phyloP scores from a whole-genome alignment of 768 basidiomycete genomes.

The Collybia mongolica region DNA sequence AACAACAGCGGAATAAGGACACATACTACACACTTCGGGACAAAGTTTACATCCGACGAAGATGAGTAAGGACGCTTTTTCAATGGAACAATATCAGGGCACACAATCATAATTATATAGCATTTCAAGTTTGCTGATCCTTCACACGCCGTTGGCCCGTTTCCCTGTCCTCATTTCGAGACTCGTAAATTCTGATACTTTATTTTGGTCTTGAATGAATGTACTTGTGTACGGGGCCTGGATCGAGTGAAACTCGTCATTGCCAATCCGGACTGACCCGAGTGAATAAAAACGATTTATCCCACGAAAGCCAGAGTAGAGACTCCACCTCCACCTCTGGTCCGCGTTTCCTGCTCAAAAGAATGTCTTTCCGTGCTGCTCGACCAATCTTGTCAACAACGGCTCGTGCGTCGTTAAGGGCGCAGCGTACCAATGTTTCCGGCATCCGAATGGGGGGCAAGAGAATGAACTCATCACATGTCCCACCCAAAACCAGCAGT shows the following conservation, averaged over 20 bases:
- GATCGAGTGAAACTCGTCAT: slow-evolving; percentile 11
- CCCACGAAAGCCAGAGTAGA: slow-evolving; percentile 14
- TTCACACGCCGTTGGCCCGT: background rate
- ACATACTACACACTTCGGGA: slow-evolving; percentile 5
- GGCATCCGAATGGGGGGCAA: slow-evolving; percentile 27
- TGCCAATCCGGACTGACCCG: slow-evolving; percentile 38
- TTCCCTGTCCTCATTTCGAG: background rate
- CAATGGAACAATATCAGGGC: too few species aligned
- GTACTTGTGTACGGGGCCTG: background rate
- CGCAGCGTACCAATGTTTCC: slow-evolving; percentile 11
- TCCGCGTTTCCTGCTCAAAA: background rate
- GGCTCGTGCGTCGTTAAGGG: slow-evolving; percentile 26
- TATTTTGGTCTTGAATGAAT: background rate
- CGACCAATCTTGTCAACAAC: slow-evolving; percentile 32
- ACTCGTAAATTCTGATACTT: background rate
- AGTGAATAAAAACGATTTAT: slow-evolving; percentile 6
- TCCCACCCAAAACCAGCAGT: slow-evolving; percentile 25
- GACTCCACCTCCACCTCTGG: slow-evolving; percentile 9
- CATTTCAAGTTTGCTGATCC: too few species aligned
- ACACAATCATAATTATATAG: too few species aligned
- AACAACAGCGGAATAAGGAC: background rate
- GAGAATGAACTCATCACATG: slow-evolving; percentile 38
- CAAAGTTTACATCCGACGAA: background rate
- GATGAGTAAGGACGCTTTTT: too few species aligned
- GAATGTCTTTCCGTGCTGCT: slow-evolving; percentile 40